These are phyloP conservation scores for Aspergillus coremiiformis DNA, from an alignment of 495 filamentous ascomycete species.

Conservation along the genomic window DNA sequence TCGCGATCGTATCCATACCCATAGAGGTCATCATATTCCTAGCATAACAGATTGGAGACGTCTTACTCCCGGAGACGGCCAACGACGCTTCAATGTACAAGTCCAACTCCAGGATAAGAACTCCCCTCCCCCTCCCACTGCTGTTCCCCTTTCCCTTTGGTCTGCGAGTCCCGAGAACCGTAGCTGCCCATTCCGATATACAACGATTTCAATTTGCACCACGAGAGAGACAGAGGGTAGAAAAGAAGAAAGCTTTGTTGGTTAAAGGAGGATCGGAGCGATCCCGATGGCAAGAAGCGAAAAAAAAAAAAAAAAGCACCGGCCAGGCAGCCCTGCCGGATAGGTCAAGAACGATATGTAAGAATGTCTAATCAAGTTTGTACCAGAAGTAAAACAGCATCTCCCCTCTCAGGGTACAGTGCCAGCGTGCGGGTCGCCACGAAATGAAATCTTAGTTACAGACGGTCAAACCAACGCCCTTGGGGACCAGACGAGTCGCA, in stretches of 20 bases:
- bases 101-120: not conserved
- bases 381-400: slow-evolving; percentile 18
- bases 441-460: slow-evolving; percentile 15
- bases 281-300: slow-evolving; percentile 7
- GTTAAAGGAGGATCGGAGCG: slow-evolving; percentile 2
- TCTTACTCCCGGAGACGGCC: not conserved
- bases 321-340: not conserved
- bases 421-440: slow-evolving; percentile 20
- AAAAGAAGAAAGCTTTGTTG: slow-evolving; percentile 11
- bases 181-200: not conserved
- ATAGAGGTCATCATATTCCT: not conserved
- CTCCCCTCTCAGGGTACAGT: slow-evolving; percentile 25
- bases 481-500: not conserved
- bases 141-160: not conserved
- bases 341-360: slow-evolving; percentile 3
- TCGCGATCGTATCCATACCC: slow-evolving; percentile 1
- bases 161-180: not conserved
- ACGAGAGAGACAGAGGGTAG: slow-evolving; percentile 5
- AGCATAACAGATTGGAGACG: not conserved
- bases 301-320: slow-evolving; percentile 13
- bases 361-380: slow-evolving; percentile 15
- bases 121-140: not conserved
- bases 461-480: slow-evolving; percentile 3
- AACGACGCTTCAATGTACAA: not conserved
- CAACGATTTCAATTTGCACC: not conserved